Evolutionary conservation across 2,329 filamentous ascomycete genomes (phyloP).

Genomic region (Chalara sp.): DNA sequence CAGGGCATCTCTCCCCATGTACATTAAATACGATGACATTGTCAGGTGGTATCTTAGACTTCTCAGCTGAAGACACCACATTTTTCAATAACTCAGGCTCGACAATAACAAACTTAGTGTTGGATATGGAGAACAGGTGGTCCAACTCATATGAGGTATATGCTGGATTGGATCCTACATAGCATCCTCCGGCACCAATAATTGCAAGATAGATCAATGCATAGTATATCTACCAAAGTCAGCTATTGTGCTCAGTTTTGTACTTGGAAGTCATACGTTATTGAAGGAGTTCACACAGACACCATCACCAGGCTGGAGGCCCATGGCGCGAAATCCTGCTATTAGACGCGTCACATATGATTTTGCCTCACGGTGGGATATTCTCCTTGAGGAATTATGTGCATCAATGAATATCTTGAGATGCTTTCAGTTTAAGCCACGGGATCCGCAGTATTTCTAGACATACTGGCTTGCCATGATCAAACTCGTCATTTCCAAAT

Average conservation of each 20-base stretch:
- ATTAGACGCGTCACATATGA: constrained; percentile 18
- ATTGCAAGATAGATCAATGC: constrained; percentile 19
- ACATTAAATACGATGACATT: constrained; percentile 23
- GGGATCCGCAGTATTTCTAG: not conserved
- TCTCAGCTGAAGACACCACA: constrained; percentile 15
- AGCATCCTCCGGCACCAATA: constrained; percentile 21
- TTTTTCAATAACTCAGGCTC: constrained; percentile 17
- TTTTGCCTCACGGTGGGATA: constrained; percentile 20
- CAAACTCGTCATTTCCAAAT: constrained; percentile 16
- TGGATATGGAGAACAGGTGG: constrained; percentile 22
- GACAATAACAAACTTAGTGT: constrained; percentile 20
- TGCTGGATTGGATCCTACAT: constrained; percentile 21
- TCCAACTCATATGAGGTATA: constrained; percentile 23
- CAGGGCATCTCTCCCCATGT: constrained; percentile 10
- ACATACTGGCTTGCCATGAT: constrained; percentile 19
- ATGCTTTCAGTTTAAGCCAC: too few relatives aligned
- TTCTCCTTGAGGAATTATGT: constrained; percentile 13
- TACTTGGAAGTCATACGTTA: constrained; percentile 13
- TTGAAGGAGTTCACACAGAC: constrained; percentile 25
- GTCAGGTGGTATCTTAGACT: constrained; percentile 19
- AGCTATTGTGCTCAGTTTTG: not conserved
- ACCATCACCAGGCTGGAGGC: constrained; percentile 22
- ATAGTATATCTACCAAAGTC: constrained; percentile 15
- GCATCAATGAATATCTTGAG: constrained; percentile 22
- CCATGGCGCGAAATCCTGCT: constrained; percentile 20